phyloP scores from a whole-genome alignment of 257 asterid genomes.

The Solanum dulcamara region DNA sequence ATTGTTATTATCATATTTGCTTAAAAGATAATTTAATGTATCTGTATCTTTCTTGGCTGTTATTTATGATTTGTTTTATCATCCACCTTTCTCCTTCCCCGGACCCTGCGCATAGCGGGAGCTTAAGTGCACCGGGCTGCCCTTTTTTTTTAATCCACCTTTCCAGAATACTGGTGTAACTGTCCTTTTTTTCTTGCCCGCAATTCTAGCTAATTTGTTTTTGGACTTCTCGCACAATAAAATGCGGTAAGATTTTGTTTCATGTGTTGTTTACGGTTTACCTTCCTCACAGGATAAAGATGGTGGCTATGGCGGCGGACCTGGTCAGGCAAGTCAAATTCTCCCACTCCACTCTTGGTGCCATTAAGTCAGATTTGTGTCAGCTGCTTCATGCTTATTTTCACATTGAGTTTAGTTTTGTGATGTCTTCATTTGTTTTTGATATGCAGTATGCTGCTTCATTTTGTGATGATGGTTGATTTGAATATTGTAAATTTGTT shows the following conservation, averaged over 20 bases:
- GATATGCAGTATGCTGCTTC: background rate
- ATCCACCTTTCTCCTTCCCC: background rate
- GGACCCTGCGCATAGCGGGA: too few species aligned
- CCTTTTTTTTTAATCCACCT: too few species aligned
- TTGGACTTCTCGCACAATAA: background rate
- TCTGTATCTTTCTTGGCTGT: background rate
- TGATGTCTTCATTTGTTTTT: background rate
- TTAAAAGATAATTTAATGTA: background rate
- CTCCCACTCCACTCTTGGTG: background rate
- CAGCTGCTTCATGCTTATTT: background rate
- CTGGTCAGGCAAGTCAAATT: slow-evolving; percentile 69
- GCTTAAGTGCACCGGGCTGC: too few species aligned
- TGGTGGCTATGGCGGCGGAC: slow-evolving; percentile 99
- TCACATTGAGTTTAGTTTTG: background rate
- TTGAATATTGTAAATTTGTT: background rate
- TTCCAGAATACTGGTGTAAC: background rate
- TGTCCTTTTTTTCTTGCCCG: background rate
- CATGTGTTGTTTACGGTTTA: background rate
- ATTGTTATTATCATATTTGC: background rate
- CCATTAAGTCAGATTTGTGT: background rate
- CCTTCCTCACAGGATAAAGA: slow-evolving; percentile 49
- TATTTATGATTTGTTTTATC: background rate
- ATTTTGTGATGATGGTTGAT: background rate
- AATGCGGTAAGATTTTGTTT: background rate
- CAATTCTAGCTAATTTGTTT: background rate